Percentiles rank a stretch among this genome's conserved stretches.
These are phyloP conservation scores for Puccinia triticina DNA, from an alignment of 1,284 basidiomycete species.

Conservation along the genomic window DNA sequence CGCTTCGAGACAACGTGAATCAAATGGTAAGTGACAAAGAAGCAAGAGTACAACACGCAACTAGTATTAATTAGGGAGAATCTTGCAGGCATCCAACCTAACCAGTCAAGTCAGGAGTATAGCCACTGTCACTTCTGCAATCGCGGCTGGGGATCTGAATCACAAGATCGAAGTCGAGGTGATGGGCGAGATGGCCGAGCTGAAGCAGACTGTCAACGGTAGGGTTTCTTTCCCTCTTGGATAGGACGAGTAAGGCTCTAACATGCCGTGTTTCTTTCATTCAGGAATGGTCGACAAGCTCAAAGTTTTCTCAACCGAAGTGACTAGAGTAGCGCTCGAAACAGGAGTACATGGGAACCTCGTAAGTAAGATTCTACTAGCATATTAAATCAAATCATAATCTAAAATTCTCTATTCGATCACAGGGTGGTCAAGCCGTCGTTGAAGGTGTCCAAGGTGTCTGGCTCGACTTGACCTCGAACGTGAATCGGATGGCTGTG, in stretches of 20 bases:
- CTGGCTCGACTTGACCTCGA: constrained; percentile 60
- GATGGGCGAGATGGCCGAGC: constrained; percentile 90
- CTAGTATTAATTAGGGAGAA: no score
- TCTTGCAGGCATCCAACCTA: not conserved
- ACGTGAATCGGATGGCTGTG: constrained; percentile 52
- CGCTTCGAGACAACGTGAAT: constrained; percentile 61
- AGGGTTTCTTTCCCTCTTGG: constrained; percentile 68
- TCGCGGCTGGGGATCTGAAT: constrained; percentile 89
- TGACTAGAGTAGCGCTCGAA: constrained; percentile 81
- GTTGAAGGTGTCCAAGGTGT: constrained; percentile 61
- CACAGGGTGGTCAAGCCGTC: constrained; percentile 60
- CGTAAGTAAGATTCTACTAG: not conserved
- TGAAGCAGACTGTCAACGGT: constrained; percentile 97
- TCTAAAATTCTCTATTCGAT: not conserved
- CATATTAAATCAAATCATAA: not conserved
- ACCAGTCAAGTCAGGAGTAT: constrained; percentile 94
- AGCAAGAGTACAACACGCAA: constrained; percentile 60
- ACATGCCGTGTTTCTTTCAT: not conserved
- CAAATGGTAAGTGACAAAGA: constrained; percentile 56
- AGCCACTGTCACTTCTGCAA: constrained; percentile 94
- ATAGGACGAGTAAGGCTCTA: no score
- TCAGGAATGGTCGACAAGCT: constrained; percentile 70
- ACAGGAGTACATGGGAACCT: constrained; percentile 53
- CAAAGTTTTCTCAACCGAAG: constrained; percentile 88
- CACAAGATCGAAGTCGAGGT: constrained; percentile 97